phyloP scores from a whole-genome alignment of 202 grass and related monocot species.

The Dendrocalamus latiflorus region DNA sequence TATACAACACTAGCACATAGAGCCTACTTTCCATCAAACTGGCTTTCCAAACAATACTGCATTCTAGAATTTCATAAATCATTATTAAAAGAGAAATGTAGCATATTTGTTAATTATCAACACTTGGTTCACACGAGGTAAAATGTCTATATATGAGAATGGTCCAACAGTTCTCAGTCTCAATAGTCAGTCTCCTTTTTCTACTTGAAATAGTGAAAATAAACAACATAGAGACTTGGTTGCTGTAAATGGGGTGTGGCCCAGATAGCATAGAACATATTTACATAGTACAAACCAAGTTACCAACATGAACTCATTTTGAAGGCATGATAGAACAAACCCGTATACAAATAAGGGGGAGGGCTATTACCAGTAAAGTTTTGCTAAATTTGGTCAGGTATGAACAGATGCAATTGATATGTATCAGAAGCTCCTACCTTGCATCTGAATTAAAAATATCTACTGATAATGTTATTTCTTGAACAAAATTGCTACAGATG shows the following conservation, averaged over 20 bases:
- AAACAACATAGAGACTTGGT: background rate
- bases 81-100: background rate
- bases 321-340: constrained; percentile 1
- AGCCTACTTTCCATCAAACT: background rate
- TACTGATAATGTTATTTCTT: background rate
- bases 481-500: background rate
- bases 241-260: background rate
- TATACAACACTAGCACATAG: background rate
- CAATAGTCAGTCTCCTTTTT: background rate
- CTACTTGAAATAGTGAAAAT: background rate
- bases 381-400: background rate
- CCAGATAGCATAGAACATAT: background rate
- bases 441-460: too few relatives aligned
- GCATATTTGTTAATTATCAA: background rate
- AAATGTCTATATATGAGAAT: background rate
- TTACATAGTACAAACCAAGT: background rate
- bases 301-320: background rate
- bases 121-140: background rate
- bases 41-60: background rate
- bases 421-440: too few relatives aligned
- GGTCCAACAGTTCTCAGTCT: constrained; percentile 1
- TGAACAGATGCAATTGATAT: background rate
- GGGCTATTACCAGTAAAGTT: background rate
- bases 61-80: background rate
- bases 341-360: background rate